phyloP scores from a whole-genome alignment of 2,329 filamentous ascomycete species.

The Hymenoscyphus scutula region DNA sequence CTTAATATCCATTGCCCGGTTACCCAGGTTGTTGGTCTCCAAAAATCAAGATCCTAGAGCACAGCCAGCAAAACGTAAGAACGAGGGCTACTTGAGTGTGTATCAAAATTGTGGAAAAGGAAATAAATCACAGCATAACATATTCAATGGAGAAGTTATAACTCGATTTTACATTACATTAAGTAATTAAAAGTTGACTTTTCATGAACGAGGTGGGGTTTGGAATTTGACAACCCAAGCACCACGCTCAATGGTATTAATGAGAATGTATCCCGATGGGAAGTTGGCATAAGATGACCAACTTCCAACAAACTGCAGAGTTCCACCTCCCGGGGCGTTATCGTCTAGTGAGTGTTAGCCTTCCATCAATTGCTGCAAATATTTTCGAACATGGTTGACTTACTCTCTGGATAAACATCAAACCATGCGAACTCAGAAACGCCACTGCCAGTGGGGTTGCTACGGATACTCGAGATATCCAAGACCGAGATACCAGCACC shows the following conservation, averaged over 20 bases:
- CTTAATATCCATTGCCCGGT: too few species aligned
- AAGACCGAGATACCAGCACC: not conserved
- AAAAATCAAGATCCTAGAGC: too few species aligned
- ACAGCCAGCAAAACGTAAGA: too few species aligned
- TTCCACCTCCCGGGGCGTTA: not conserved
- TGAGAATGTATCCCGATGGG: not conserved
- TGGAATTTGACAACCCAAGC: slow-evolving; percentile 5
- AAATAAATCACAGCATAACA: not conserved
- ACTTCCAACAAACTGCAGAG: not conserved
- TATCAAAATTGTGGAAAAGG: too few species aligned
- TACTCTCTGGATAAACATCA: slow-evolving; percentile 4
- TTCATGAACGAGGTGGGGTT: not conserved
- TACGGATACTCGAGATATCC: slow-evolving; percentile 1
- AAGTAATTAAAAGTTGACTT: not conserved
- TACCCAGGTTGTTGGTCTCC: too few species aligned
- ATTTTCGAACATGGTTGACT: not conserved
- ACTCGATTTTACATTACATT: not conserved
- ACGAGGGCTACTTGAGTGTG: too few species aligned
- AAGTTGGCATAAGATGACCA: not conserved
- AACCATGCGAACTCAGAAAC: not conserved
- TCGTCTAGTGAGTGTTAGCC: not conserved
- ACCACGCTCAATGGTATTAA: slow-evolving; percentile 6
- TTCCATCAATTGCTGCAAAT: not conserved
- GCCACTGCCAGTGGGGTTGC: slow-evolving; percentile 2
- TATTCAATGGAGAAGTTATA: not conserved